These are phyloP conservation scores for Raffaelea deltoideospora DNA, from an alignment of 2,329 filamentous ascomycete genomes.

Conservation along the genomic window DNA sequence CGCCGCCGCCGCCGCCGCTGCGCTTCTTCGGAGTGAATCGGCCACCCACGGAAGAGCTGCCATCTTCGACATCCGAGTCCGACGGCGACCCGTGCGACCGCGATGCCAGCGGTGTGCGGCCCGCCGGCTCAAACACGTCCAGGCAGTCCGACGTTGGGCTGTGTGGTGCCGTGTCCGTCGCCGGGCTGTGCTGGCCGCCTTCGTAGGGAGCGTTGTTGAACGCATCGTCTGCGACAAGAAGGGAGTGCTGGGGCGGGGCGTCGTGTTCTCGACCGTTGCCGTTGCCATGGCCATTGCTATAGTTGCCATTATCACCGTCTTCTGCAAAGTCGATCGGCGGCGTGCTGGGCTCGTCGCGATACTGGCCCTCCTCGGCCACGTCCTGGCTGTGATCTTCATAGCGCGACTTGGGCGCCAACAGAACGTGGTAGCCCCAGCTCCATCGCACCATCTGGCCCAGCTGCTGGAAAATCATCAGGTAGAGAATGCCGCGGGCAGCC, in stretches of 20 bases:
- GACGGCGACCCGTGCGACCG: constrained; percentile 33
- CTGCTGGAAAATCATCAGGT: constrained; percentile 94
- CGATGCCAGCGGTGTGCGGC: constrained; percentile 36
- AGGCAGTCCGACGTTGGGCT: constrained; percentile 27
- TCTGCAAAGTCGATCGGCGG: neutral
- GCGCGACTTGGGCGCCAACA: constrained; percentile 70
- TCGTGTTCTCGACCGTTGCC: too few species aligned
- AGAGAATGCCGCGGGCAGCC: constrained; percentile 81
- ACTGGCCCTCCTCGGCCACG: constrained; percentile 41
- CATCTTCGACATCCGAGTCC: constrained; percentile 32
- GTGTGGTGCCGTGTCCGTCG: constrained; percentile 17
- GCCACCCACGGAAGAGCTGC: constrained; percentile 2
- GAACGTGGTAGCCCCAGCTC: constrained; percentile 95
- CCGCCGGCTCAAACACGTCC: constrained; percentile 36
- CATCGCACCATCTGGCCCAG: constrained; percentile 87
- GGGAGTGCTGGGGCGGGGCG: too few species aligned
- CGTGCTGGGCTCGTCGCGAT: constrained; percentile 26
- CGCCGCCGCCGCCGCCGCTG: neutral
- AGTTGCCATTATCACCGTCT: too few species aligned
- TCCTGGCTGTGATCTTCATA: constrained; percentile 50
- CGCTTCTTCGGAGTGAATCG: constrained; percentile 11
- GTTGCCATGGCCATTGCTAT: too few species aligned
- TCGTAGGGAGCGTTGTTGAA: too few species aligned
- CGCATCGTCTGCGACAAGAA: too few species aligned
- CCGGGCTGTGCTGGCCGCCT: constrained; percentile 25